Percentiles rank a stretch among this genome's conserved stretches.
These are phyloP conservation scores for Gracilaria caudata DNA, from an alignment of 23 red algal genomes.

Conservation along the genomic window DNA sequence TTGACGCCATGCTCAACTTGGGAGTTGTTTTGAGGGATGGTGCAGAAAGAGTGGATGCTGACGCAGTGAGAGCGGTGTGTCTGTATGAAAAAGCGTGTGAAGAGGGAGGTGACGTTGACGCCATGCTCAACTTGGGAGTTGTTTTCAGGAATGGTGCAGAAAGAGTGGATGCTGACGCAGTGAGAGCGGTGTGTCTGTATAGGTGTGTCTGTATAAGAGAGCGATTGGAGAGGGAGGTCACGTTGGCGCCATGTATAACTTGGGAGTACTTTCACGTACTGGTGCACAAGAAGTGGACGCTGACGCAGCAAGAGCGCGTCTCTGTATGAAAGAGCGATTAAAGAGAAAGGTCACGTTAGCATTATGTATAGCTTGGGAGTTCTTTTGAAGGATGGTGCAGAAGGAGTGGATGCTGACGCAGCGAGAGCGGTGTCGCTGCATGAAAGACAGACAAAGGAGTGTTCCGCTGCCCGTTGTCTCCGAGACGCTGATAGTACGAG, in stretches of 20 bases:
- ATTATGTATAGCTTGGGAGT: neutral
- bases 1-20: neutral
- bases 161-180: neutral
- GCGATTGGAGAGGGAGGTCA: neutral
- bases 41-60: neutral
- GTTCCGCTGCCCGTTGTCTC: neutral
- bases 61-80: neutral
- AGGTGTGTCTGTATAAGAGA: neutral
- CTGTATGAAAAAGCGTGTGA: neutral
- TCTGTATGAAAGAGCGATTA: neutral
- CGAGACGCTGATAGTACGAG: neutral
- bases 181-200: neutral
- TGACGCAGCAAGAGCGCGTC: neutral
- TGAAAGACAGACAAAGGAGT: conserved; percentile 26
- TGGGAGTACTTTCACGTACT: neutral
- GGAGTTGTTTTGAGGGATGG: neutral
- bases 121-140: neutral
- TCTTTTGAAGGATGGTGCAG: neutral
- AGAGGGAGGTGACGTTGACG: neutral
- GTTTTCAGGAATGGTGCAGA: neutral
- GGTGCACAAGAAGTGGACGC: neutral
- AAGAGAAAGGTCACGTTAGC: neutral
- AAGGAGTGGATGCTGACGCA: neutral
- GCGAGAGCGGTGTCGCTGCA: neutral
- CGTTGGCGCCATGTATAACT: neutral